A percentile compares a stretch with the other conserved stretches of the same genome.
phyloP scores from a whole-genome alignment of 2,329 filamentous ascomycete genomes.

The Xylaria sp. region DNA sequence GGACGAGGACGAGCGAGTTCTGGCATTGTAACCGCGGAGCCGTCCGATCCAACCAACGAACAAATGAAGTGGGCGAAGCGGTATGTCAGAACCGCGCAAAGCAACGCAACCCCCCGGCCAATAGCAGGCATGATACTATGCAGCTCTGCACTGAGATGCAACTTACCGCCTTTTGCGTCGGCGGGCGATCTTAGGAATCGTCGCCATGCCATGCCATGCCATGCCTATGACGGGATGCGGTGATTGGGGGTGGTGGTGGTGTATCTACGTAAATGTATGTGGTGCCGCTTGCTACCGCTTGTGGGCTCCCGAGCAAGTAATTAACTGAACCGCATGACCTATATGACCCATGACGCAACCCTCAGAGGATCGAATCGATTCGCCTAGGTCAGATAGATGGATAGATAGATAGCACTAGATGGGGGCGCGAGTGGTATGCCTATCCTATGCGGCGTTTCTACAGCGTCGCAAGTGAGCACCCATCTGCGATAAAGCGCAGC shows the following conservation, averaged over 20 bases:
- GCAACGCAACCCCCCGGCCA: slow-evolving; percentile 11
- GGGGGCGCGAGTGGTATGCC: background rate
- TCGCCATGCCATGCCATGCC: background rate
- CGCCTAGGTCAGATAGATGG: background rate
- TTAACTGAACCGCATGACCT: slow-evolving; percentile 24
- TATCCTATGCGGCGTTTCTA: background rate
- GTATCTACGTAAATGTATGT: background rate
- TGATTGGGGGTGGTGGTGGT: background rate
- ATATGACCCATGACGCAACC: slow-evolving; percentile 10
- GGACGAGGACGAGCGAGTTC: slow-evolving; percentile 2
- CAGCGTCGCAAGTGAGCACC: background rate
- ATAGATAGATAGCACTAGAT: no score
- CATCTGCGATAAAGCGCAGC: slow-evolving; percentile 2
- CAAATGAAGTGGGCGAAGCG: slow-evolving; percentile 7
- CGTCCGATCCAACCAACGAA: slow-evolving; percentile 22
- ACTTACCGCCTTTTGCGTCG: slow-evolving; percentile 35
- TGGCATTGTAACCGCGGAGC: slow-evolving; percentile 28
- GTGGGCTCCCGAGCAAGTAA: slow-evolving; percentile 12
- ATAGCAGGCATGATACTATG: slow-evolving; percentile 17
- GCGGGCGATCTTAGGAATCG: slow-evolving; percentile 19
- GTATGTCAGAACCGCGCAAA: slow-evolving; percentile 12
- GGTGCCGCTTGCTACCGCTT: slow-evolving; percentile 11
- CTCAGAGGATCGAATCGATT: background rate
- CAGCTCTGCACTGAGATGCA: slow-evolving; percentile 24
- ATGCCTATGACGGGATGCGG: background rate